Evolutionary conservation across 2,329 filamentous ascomycete genomes (phyloP).

Genomic region (Dactylellina parvicollis): DNA sequence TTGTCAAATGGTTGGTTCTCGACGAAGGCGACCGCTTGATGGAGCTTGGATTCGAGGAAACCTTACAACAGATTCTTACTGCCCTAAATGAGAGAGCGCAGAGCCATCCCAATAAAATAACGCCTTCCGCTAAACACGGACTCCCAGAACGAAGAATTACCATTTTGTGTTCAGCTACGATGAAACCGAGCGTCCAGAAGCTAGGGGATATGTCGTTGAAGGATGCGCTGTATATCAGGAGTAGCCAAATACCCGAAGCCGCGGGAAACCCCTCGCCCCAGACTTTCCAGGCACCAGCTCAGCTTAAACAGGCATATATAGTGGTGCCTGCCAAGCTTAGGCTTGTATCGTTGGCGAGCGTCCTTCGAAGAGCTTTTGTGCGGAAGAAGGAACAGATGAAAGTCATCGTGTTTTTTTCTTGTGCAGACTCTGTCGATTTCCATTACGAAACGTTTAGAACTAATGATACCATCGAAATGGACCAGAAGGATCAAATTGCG

Average conservation of each 20-base stretch:
- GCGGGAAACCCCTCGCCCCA: conserved; percentile 66
- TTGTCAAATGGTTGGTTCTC: conserved; percentile 90
- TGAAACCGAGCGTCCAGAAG: conserved; percentile 97
- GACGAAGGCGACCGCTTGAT: conserved; percentile 98
- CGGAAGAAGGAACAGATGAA: conserved; percentile 94
- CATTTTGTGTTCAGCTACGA: conserved; percentile 91
- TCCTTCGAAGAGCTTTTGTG: conserved; percentile 86
- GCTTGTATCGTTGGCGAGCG: conserved; percentile 83
- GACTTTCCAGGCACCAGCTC: conserved; percentile 82
- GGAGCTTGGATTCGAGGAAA: conserved; percentile 96
- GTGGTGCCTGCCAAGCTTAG: conserved; percentile 89
- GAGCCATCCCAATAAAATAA: neutral
- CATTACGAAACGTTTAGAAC: conserved; percentile 82
- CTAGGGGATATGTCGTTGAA: conserved; percentile 94
- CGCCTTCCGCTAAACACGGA: neutral
- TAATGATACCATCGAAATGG: neutral
- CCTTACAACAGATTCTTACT: conserved; percentile 85
- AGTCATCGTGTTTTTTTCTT: conserved; percentile 94
- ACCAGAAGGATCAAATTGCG: conserved; percentile 58
- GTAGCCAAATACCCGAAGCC: conserved; percentile 9
- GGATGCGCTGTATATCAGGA: conserved; percentile 84
- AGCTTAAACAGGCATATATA: conserved; percentile 91
- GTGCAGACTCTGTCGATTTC: conserved; percentile 95
- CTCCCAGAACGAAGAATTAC: conserved; percentile 78
- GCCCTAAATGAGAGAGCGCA: conserved; percentile 65